Base-by-base conservation (phyloP, 2,329 filamentous ascomycete species). In the Pseudocercospora cruenta region DNA sequence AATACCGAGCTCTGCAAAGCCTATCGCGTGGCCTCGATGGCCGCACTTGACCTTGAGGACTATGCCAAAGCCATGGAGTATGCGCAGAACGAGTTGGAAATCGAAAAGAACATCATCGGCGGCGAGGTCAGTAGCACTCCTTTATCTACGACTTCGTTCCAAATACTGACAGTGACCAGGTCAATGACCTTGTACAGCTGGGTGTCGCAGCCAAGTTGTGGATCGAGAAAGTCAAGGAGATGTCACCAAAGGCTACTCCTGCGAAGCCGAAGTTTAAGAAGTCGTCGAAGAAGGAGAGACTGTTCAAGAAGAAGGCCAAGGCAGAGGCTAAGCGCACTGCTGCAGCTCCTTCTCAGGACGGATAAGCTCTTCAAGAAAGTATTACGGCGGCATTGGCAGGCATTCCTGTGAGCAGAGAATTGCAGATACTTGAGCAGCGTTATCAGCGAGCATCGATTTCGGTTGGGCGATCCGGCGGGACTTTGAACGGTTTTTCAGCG, bases 41-140 rank as follows among this genome's bases (percentile, higher is more conserved):
- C 61, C 21, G 66, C 69, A 1, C 57, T 73, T 9, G 53, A 67
- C 4, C 33, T 68, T 7, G 7, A 58, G 10, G 21, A 68, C 26
- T 67, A 45, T 49, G 57, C 69, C 47, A 62, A 54, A 19, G 69
- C 71, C 14, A 45, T 67, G 22, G 55, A 72, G 54, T 68, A 66
- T 22, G 69, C 70, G 8, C 28, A 59, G 12, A 69, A 70, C 19
- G 75, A 74, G 49, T 57, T 67, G 4, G 71, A 74, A n/a, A 66
- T 77, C 9, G 74, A 77, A 64, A 62, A 57, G 36, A 71, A 71
- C 57, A 71, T 74, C 51, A 66, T 74, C 4, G 73, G 39, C 16
- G 5, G 1, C 16, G 39, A 43, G 39, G 39, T 43, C n/a, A 43
- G 39, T 16, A 8, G 3, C 16, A 7, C 12, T 43, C 39, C 10